Evolutionary conservation across 164 flowering plant genomes (phyloP).

Genomic region (Echeveria elegans): DNA sequence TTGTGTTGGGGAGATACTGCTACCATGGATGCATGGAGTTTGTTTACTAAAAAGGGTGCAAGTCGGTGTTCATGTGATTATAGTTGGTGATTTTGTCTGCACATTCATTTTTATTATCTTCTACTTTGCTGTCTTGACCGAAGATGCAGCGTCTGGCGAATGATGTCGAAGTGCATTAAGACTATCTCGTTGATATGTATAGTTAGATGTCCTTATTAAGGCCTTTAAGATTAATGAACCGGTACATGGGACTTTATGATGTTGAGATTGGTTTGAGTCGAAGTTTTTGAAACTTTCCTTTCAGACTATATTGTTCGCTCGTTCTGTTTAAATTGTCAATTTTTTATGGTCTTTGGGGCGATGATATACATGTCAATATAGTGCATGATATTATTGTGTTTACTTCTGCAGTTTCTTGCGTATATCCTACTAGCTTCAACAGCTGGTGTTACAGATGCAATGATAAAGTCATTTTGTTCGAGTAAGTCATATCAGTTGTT

Average conservation of each 20-base stretch:
- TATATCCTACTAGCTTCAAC: conserved; percentile 41
- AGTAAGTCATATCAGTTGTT: conserved; percentile 32
- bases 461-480: conserved; percentile 25
- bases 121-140: too few species aligned
- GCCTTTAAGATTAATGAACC: too few species aligned
- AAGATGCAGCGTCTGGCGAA: too few species aligned
- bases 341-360: neutral
- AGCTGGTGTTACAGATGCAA: conserved; percentile 35
- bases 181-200: too few species aligned
- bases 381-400: neutral
- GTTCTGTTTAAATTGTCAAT: neutral
- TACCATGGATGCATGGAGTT: conserved; percentile 36
- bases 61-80: conserved; percentile 21
- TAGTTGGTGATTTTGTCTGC: conserved; percentile 40
- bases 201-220: too few species aligned
- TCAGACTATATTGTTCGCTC: too few species aligned
- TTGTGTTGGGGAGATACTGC: conserved; percentile 45
- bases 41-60: conserved; percentile 25
- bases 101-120: neutral
- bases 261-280: too few species aligned
- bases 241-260: neutral
- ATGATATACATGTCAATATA: neutral
- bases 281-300: too few species aligned
- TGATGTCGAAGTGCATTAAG: too few species aligned
- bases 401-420: conserved; percentile 27